Percentiles rank a stretch among this genome's conserved stretches.
phyloP scores from a whole-genome alignment of 106 monocot species.

The Vanilla planifolia region DNA sequence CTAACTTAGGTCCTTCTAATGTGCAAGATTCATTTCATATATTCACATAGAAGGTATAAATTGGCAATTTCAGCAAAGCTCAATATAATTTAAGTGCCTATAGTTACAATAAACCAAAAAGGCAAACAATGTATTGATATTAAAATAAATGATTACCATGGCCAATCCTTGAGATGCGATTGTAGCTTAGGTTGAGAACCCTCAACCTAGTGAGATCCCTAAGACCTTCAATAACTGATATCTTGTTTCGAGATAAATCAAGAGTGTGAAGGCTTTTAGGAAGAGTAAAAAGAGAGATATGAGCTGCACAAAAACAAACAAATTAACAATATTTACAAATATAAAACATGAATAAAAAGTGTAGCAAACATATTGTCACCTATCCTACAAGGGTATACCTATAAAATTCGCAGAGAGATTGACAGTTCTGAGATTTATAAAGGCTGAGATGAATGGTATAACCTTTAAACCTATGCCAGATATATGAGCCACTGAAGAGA shows the following conservation, averaged over 20 bases:
- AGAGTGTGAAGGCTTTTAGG: constrained; percentile 70
- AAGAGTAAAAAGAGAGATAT: constrained; percentile 43
- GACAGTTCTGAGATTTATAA: constrained; percentile 55
- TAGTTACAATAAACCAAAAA: too few species aligned
- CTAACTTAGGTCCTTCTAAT: too few species aligned
- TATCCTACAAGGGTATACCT: constrained; percentile 24
- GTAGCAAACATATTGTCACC: neutral
- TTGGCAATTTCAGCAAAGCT: too few species aligned
- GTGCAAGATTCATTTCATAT: too few species aligned
- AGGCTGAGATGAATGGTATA: constrained; percentile 54
- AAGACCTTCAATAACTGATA: constrained; percentile 61
- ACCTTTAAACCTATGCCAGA: constrained; percentile 60
- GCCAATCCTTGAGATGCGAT: constrained; percentile 67
- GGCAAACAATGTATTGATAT: too few species aligned
- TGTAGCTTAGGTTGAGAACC: constrained; percentile 78
- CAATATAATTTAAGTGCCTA: too few species aligned
- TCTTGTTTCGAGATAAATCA: constrained; percentile 82
- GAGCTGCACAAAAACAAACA: constrained; percentile 28
- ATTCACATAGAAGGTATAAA: too few species aligned
- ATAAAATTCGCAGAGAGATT: constrained; percentile 77
- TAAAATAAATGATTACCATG: constrained; percentile 60
- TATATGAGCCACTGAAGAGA: constrained; percentile 62
- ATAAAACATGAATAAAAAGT: neutral
- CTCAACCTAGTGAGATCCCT: constrained; percentile 63
- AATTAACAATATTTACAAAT: neutral